Base-by-base conservation (phyloP, 1,284 basidiomycete genomes). In the Phellopilus nigrolimitatus region DNA sequence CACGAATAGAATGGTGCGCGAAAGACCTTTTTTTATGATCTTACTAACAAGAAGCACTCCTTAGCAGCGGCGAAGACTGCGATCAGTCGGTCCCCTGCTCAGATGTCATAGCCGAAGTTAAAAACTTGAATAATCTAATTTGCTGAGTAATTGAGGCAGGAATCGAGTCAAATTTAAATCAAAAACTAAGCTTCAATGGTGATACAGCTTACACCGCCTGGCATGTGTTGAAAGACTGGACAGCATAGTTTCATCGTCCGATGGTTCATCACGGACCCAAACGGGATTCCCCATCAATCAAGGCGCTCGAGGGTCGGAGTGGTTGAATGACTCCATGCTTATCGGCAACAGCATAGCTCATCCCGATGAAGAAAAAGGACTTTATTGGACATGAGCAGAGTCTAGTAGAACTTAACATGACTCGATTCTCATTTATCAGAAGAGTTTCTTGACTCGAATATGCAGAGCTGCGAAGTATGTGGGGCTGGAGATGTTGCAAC, bases 201-300 rank as follows among this genome's bases (percentile, higher is more conserved):
- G 36, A 36, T 34, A 47, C 33, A 21, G 45, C 39, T 22, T 19
- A 30, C 45, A 47, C 45, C 25, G 45, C 45, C 31, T 37, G 33
- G 27, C 45, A 37, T n/a, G n/a, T 27, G 30, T 44, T 31, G 42
- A 44, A 44, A 13, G 42, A 17, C 42, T 30, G 39, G 15, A 31
- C 13, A 34, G 45, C 45, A 37, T 34, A 37, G 47, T 49, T 49
- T 49, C 47, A 49, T 27, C 47, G 47, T 37, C 40, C 45, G 28
- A 19, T n/a, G 30, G 27, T 37, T 36, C 37, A 49, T 49, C 47
- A 49, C 28, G 28, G 12, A 17, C 47, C 39, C 47, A 49, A 40
- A 49, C 47, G 19, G n/a, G n/a, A n/a, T 17, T 13, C 36, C 13
- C 31, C 38, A 49, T 49, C 47, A 49, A 49, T 40, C 47, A 49